These are phyloP conservation scores for Scedosporium boydii DNA, from an alignment of 2,329 filamentous ascomycete genomes.

Conservation along the genomic window DNA sequence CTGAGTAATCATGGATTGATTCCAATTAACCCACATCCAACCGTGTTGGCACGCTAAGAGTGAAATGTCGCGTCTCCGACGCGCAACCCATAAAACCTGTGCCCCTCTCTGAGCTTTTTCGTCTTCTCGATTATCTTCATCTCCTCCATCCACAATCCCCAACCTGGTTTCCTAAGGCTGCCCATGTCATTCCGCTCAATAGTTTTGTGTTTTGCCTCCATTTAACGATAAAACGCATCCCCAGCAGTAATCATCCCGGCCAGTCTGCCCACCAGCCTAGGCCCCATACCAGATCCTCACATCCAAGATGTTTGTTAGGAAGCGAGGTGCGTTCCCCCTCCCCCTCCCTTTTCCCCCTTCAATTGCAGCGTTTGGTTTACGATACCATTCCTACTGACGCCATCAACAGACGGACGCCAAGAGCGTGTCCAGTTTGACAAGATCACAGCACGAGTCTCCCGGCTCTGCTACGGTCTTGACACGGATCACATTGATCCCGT, in stretches of 20 bases:
- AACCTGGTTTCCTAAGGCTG: not conserved
- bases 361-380: not conserved
- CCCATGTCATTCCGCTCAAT: not conserved
- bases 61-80: constrained; percentile 2
- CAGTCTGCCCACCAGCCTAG: not conserved
- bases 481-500: constrained; percentile 92
- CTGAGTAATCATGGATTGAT: not conserved
- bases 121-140: constrained; percentile 12
- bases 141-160: constrained; percentile 13
- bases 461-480: constrained; percentile 95
- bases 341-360: not conserved
- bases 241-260: not conserved
- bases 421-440: constrained; percentile 99
- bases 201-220: not conserved
- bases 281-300: no score
- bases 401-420: constrained; percentile 79
- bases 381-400: constrained; percentile 17
- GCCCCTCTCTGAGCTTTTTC: not conserved
- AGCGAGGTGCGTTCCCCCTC: constrained; percentile 42
- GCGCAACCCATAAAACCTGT: constrained; percentile 2
- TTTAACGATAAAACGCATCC: not conserved
- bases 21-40: not conserved
- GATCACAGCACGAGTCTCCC: constrained; percentile 96
- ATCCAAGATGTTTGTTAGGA: constrained; percentile 50
- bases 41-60: not conserved